Percentiles rank a stretch among this genome's conserved stretches.
Conservation (phyloP, 2,329 filamentous ascomycete genomes). For the Stagonosporopsis chrysanthemi region DNA sequence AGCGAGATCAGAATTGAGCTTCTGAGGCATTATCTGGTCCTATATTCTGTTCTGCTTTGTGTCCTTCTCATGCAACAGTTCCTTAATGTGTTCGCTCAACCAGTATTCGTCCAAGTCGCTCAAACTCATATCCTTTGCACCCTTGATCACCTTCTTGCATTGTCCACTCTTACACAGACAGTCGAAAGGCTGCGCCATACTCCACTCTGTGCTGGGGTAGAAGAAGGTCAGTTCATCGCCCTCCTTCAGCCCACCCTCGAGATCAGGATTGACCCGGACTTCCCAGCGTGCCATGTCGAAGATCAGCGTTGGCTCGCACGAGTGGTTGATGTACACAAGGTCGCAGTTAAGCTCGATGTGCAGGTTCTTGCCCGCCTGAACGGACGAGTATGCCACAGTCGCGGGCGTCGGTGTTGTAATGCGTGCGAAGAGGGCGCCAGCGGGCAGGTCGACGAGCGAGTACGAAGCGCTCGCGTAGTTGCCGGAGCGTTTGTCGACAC, state of each 20-base stretch:
- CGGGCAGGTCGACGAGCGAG: slow-evolving; percentile 59
- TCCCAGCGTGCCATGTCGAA: slow-evolving; percentile 61
- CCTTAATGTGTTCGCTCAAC: slow-evolving; percentile 43
- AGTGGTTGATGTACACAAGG: slow-evolving; percentile 66
- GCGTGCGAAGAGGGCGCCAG: slow-evolving; percentile 59
- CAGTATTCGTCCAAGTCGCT: slow-evolving; percentile 64
- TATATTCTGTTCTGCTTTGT: slow-evolving; percentile 12
- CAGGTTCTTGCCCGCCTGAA: slow-evolving; percentile 57
- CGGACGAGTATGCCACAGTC: slow-evolving; percentile 59
- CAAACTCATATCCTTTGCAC: slow-evolving; percentile 66
- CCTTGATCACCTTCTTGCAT: slow-evolving; percentile 69
- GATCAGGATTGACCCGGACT: slow-evolving; percentile 62
- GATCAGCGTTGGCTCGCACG: slow-evolving; percentile 60
- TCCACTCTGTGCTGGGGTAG: slow-evolving; percentile 78
- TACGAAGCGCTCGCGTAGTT: slow-evolving; percentile 55
- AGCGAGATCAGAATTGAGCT: not conserved
- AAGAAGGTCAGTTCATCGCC: slow-evolving; percentile 66
- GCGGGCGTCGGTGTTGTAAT: slow-evolving; percentile 58
- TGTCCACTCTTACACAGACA: slow-evolving; percentile 66
- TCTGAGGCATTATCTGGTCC: not conserved
- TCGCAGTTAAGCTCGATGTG: slow-evolving; percentile 66
- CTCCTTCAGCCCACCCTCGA: slow-evolving; percentile 38
- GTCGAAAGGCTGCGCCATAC: slow-evolving; percentile 74
- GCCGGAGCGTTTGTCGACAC: slow-evolving; percentile 49
- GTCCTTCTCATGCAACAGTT: slow-evolving; percentile 38